Conservation (phyloP, 371 early-diverging fungal genomes). For the Mortierella sp. region DNA sequence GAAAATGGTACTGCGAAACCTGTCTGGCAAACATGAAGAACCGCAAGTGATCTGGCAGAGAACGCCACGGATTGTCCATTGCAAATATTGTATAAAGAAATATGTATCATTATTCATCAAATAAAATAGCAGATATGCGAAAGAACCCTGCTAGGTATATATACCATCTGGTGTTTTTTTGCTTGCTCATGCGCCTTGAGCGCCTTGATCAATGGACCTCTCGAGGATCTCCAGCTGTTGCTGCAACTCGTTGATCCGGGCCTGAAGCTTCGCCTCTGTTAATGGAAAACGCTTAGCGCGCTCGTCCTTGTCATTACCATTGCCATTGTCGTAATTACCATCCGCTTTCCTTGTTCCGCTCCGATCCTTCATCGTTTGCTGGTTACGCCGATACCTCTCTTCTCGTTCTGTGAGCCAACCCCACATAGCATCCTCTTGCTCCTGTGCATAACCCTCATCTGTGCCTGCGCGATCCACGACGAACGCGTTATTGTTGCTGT, state of each 20-base stretch:
- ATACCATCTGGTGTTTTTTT: no score
- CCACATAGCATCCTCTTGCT: conserved; percentile 51
- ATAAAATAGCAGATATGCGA: no score
- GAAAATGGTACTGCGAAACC: conserved; percentile 92
- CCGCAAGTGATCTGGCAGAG: conserved; percentile 23
- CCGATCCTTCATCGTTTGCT: conserved; percentile 18
- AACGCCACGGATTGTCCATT: neutral
- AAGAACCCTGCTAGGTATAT: no score
- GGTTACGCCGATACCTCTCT: conserved; percentile 21
- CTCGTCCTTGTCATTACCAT: conserved; percentile 7
- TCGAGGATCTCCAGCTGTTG: conserved; percentile 42
- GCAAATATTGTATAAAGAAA: no score
- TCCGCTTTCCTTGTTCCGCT: conserved; percentile 2
- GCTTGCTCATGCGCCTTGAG: conserved; percentile 2
- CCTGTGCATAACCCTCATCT: conserved; percentile 9
- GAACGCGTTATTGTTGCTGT: neutral
- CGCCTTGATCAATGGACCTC: conserved; percentile 12
- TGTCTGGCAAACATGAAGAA: conserved; percentile 72
- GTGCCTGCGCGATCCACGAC: conserved; percentile 1
- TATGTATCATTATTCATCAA: no score
- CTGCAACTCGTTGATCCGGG: conserved; percentile 41
- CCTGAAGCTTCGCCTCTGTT: conserved; percentile 35
- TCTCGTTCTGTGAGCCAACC: conserved; percentile 48
- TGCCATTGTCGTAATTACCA: neutral
- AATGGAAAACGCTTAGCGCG: neutral